phyloP scores from a whole-genome alignment of 192 early-diverging fungal species.

The Umbelopsis isabellina region DNA sequence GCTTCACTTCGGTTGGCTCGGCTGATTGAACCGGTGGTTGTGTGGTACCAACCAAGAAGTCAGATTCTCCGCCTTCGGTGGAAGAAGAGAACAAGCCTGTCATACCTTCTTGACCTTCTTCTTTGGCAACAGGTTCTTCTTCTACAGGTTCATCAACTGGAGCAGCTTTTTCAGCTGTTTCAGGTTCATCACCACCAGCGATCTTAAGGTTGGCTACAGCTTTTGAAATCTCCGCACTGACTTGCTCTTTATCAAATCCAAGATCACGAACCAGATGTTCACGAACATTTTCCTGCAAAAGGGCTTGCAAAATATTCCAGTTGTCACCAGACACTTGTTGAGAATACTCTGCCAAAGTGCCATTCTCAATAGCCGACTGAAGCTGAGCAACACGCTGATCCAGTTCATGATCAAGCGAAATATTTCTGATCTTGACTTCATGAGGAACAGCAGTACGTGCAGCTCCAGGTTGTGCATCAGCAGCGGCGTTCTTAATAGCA shows the following conservation, averaged over 20 bases:
- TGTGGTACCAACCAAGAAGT: conserved; percentile 1
- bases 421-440: conserved; percentile 57
- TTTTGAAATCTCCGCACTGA: conserved; percentile 52
- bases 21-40: not conserved
- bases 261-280: conserved; percentile 85
- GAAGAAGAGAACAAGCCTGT: conserved; percentile 51
- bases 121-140: conserved; percentile 29
- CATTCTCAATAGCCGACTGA: conserved; percentile 62
- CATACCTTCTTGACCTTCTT: conserved; percentile 46
- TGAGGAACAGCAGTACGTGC: conserved; percentile 58
- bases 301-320: conserved; percentile 84
- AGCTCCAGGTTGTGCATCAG: conserved; percentile 34
- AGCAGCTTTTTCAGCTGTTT: conserved; percentile 25
- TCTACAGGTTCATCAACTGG: conserved; percentile 23
- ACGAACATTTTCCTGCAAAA: conserved; percentile 80
- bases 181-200: conserved; percentile 18
- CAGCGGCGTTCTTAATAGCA: conserved; percentile 36
- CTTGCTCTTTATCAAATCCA: conserved; percentile 80
- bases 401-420: conserved; percentile 78
- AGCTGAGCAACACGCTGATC: conserved; percentile 72
- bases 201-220: conserved; percentile 17
- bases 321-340: conserved; percentile 38
- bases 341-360: conserved; percentile 16
- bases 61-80: conserved; percentile 13
- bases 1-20: not conserved